Conservation (phyloP, 352 stramenopile genomes). For the Phytophthora vignae region DNA sequence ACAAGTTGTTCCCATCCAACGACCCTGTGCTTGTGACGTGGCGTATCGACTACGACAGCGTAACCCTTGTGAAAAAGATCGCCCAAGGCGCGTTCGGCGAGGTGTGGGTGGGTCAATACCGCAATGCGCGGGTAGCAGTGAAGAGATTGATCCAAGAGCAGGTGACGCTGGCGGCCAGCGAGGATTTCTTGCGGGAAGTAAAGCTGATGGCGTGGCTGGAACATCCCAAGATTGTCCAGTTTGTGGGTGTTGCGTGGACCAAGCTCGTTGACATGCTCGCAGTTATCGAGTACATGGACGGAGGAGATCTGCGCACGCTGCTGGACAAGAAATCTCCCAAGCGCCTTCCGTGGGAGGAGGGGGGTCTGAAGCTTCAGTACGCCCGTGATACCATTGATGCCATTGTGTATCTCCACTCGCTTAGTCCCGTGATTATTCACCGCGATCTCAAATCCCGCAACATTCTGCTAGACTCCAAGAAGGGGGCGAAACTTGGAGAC, state of each 20-base stretch:
- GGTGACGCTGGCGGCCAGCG: conserved; percentile 55
- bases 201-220: conserved; percentile 80
- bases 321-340: conserved; percentile 49
- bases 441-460: conserved; percentile 81
- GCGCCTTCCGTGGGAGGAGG: conserved; percentile 34
- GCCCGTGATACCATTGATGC: conserved; percentile 72
- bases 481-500: conserved; percentile 71
- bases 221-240: conserved; percentile 72
- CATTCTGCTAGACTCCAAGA: conserved; percentile 68
- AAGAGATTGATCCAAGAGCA: conserved; percentile 64
- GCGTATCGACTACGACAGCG: conserved; percentile 72
- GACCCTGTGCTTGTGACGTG: conserved; percentile 77
- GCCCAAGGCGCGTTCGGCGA: conserved; percentile 76
- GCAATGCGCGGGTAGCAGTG: conserved; percentile 61
- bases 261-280: conserved; percentile 72
- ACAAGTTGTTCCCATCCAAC: conserved; percentile 76
- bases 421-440: conserved; percentile 72
- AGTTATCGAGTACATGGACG: conserved; percentile 78
- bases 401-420: conserved; percentile 75
- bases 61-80: conserved; percentile 72
- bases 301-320: conserved; percentile 64
- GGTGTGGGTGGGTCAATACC: conserved; percentile 78
- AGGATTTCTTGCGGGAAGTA: conserved; percentile 73
- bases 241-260: conserved; percentile 81
- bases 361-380: conserved; percentile 53